Evolutionary conservation across 495 filamentous ascomycete species (phyloP), one percentile per base, ranked within the genome.

Genomic region (Tetracladium marchalianum): DNA sequence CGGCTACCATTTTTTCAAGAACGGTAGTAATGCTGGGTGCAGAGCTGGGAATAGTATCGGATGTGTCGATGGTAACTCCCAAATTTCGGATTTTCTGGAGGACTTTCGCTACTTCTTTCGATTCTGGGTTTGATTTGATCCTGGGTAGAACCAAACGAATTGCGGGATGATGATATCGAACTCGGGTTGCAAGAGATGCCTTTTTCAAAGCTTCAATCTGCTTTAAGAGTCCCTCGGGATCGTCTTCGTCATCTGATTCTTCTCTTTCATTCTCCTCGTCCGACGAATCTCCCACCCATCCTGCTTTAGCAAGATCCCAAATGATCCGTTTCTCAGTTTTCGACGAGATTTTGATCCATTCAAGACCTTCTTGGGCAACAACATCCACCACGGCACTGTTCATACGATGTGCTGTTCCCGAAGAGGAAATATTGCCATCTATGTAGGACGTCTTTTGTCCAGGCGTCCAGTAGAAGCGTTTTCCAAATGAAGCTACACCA

Each of bases 261-360:
- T 44, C 46, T 1, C 50, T 44, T 9, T n/a, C n/a, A 8, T 44
- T 44, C 19, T 34, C 39, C 34, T 45, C 34, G 13, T 39, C 39
- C 6, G 36, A 35, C 15, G 41, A 39, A 11, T 31, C 36, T 12
- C 38, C 54, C 17, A 46, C 72, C 73, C 74, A 78, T 5, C 75
- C 75, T 42, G 73, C 71, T 60, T 79, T 72, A 4, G 78, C 76
- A 57, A 80, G 68, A 43, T 82, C 76, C 50, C 75, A 75, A 38
- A 78, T 57, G 16, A 82, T 59, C 45, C 76, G 68, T 39, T 60
- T 70, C 53, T 77, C 71, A 44, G 75, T 73, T 16, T 76, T 58
- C 12, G 71, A 77, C 31, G 73, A 78, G 0, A 82, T 71, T 61
- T 80, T 82, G 47, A 80, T 65, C 78, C 78, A 60, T 45, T 60